These are phyloP conservation scores for Adansonia digitata DNA, from an alignment of 345 rosid species.

Conservation along the genomic window DNA sequence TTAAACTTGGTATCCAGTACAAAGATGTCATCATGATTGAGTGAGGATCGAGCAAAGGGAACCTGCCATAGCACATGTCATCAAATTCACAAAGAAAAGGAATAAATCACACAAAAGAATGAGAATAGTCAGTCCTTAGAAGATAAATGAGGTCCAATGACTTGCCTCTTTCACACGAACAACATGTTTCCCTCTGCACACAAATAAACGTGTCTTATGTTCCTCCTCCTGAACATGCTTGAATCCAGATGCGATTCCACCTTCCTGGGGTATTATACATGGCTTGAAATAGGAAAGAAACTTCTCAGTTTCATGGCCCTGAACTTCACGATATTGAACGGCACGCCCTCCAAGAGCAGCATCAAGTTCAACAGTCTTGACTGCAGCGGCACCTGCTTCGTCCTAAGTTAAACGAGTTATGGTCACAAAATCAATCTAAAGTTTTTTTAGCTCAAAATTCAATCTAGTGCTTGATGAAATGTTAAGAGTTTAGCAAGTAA, in stretches of 20 bases:
- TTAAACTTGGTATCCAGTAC: constrained; percentile 89
- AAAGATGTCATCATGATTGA: constrained; percentile 93
- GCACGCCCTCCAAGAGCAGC: constrained; percentile 99
- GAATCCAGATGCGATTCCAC: constrained; percentile 88
- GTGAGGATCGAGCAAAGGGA: constrained; percentile 86
- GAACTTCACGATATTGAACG: constrained; percentile 96
- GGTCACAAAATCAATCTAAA: constrained; percentile 14
- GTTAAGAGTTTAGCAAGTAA: not conserved
- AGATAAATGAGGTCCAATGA: constrained; percentile 10
- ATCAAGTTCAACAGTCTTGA: constrained; percentile 93
- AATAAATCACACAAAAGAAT: not conserved
- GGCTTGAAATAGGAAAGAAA: constrained; percentile 95
- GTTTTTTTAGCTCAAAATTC: not conserved
- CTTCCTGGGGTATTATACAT: constrained; percentile 93
- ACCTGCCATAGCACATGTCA: constrained; percentile 47
- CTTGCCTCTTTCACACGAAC: constrained; percentile 95
- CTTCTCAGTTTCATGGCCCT: constrained; percentile 93
- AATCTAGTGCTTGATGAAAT: not conserved
- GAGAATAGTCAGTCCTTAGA: not conserved
- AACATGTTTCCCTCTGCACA: constrained; percentile 91
- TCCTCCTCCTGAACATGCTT: constrained; percentile 75
- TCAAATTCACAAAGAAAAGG: constrained; percentile 8
- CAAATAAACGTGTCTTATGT: constrained; percentile 71
- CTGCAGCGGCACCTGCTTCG: constrained; percentile 88
- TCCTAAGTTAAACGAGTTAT: constrained; percentile 52